phyloP scores from a whole-genome alignment of 2,329 filamentous ascomycete species.

The Penicillium sp. region DNA sequence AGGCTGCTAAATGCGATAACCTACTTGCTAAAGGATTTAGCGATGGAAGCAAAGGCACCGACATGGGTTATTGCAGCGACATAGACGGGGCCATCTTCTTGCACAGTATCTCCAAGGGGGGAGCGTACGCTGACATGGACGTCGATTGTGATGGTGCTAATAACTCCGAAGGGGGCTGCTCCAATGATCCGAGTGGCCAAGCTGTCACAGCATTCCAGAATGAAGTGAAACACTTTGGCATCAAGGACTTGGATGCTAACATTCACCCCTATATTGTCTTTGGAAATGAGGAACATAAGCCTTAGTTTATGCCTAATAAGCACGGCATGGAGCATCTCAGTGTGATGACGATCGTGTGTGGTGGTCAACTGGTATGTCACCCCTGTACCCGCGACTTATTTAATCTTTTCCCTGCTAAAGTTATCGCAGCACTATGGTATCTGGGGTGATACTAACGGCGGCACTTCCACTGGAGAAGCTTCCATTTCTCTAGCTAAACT shows the following conservation, averaged over 20 bases:
- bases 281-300: conserved; percentile 43
- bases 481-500: conserved; percentile 59
- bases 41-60: too few species aligned
- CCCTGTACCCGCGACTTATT: conserved; percentile 29
- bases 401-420: conserved; percentile 19
- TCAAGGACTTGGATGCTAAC: conserved; percentile 53
- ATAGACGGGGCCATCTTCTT: conserved; percentile 52
- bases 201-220: conserved; percentile 51
- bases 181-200: conserved; percentile 41
- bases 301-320: conserved; percentile 42
- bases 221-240: conserved; percentile 36
- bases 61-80: conserved; percentile 51
- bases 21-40: conserved; percentile 18
- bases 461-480: conserved; percentile 57
- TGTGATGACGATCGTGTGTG: conserved; percentile 58
- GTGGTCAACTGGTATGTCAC: conserved; percentile 46
- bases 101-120: conserved; percentile 37
- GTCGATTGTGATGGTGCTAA: conserved; percentile 59
- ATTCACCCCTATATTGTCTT: conserved; percentile 56
- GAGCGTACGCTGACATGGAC: conserved; percentile 55
- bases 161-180: conserved; percentile 49
- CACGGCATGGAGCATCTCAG: conserved; percentile 53
- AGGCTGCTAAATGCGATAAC: conserved; percentile 22
- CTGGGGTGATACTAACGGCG: conserved; percentile 64
- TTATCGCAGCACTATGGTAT: conserved; percentile 50